Evolutionary conservation across 176 grass and related monocot species (phyloP), one percentile per base, ranked within the genome.

Genomic region (Puya raimondii): DNA sequence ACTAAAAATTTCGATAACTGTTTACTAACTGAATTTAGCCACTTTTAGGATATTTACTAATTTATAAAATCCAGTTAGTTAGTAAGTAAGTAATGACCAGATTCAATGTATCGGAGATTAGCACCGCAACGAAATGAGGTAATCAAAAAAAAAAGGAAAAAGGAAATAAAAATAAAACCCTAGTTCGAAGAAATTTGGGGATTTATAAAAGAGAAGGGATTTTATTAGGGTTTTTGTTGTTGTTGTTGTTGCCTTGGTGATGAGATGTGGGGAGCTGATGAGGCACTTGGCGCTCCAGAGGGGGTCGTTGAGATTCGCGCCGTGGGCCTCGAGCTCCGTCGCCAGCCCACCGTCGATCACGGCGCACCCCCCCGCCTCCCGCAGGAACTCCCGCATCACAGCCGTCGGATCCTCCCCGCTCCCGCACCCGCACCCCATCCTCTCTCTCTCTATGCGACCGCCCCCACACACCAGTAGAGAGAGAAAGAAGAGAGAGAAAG

Each of bases 251-350:
- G 68, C 93, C 89, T 92, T 79, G 64, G 87, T 83, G 71, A 99
- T 76, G 74, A 99, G 94, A 74, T 99, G 86, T 15, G 94, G 75
- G 10, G 89, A 88, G 66, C 50, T 74, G 70, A 93, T 83, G 74
- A 99, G 80, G 75, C 94, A 99, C 78, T 84, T 99, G 72, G 89
- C 94, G 77, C 94, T 99, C 94, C 94, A 99, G 65, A 99, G 94
- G 33, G 94, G 94, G 70, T 99, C 94, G 72, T 99, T 99, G 53
- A 99, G 83, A 80, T 99, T 75, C 13, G 89, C 89, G 63, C 94
- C 94, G 51, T 91, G 70, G 84, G 94, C 82, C 70, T 99, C 94
- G 15, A 99, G 94, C 82, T 99, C 94, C 48, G 94, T 99, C 63
- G 94, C 94, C 49, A 99, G 71, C 52, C 94, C 94, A 49, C 94